These are phyloP conservation scores for Bombardia bombarda DNA, from an alignment of 495 filamentous ascomycete species.

Conservation along the genomic window DNA sequence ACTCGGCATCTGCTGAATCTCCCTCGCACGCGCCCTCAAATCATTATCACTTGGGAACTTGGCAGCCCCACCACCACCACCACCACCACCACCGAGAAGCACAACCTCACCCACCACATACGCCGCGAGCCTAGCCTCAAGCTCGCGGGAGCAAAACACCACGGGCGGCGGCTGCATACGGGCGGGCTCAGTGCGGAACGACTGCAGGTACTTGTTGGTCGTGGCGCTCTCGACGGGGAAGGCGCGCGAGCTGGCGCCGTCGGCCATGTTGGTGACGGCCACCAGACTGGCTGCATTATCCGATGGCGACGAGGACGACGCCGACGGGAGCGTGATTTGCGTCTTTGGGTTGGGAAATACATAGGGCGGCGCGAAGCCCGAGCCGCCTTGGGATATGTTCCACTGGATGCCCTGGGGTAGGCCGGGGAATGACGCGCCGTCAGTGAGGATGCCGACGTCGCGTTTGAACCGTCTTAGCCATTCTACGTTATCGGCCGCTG, in stretches of 20 bases:
- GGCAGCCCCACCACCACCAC: no score
- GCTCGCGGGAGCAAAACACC: conserved; percentile 46
- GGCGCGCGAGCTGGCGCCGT: neutral
- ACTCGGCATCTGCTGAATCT: conserved; percentile 28
- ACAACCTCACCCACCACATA: conserved; percentile 28
- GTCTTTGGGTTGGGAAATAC: conserved; percentile 24
- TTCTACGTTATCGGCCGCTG: conserved; percentile 62
- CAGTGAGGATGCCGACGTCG: conserved; percentile 46
- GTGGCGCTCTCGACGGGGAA: conserved; percentile 3
- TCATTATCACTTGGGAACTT: conserved; percentile 33
- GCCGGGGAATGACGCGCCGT: conserved; percentile 35
- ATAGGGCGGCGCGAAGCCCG: conserved; percentile 43
- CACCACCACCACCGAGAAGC: conserved; percentile 5
- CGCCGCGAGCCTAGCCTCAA: conserved; percentile 37
- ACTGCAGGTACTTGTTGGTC: neutral
- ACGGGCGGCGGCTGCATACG: conserved; percentile 24
- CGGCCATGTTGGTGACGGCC: neutral
- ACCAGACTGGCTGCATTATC: conserved; percentile 6
- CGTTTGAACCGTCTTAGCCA: conserved; percentile 66
- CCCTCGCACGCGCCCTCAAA: conserved; percentile 31
- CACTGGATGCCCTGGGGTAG: conserved; percentile 29
- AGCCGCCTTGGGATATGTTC: conserved; percentile 33
- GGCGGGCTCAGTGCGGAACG: neutral
- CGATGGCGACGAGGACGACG: no score
- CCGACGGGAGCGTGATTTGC: no score